A percentile compares a stretch with the other conserved stretches of the same genome.
Evolutionary conservation across 768 basidiomycete species (phyloP).

Genomic region (Podaxis sp.): DNA sequence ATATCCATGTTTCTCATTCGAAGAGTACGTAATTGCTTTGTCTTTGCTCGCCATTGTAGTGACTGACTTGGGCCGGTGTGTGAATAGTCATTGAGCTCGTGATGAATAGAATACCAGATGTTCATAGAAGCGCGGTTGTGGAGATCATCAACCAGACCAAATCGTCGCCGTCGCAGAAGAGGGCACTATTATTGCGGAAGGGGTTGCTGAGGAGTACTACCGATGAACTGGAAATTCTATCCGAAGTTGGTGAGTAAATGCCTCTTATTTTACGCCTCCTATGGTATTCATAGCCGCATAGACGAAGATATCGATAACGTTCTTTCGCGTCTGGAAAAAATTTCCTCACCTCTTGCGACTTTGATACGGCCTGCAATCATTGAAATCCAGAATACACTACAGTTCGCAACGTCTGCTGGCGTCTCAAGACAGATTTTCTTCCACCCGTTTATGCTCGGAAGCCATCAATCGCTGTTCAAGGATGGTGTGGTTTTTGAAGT

Average conservation of each 20-base stretch:
- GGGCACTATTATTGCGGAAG: constrained; percentile 65
- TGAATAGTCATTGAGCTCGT: constrained; percentile 64
- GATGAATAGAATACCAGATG: constrained; percentile 60
- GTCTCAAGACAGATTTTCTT: constrained; percentile 64
- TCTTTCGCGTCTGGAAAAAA: constrained; percentile 55
- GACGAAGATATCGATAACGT: constrained; percentile 65
- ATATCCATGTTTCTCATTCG: constrained; percentile 79
- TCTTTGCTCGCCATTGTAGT: not conserved
- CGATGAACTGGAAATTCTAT: constrained; percentile 74
- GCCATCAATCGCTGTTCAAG: constrained; percentile 63
- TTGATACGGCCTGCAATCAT: constrained; percentile 51
- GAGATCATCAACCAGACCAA: constrained; percentile 70
- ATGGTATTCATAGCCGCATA: constrained; percentile 20
- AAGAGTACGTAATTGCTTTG: constrained; percentile 46
- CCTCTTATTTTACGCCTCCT: not conserved
- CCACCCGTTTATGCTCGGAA: constrained; percentile 73
- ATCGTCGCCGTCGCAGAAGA: constrained; percentile 66
- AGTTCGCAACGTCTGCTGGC: constrained; percentile 59
- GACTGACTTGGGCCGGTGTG: constrained; percentile 6
- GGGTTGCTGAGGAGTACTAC: constrained; percentile 64
- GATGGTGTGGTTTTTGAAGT: constrained; percentile 79
- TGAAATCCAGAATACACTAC: constrained; percentile 64
- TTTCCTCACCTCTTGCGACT: constrained; percentile 51
- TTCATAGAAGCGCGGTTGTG: constrained; percentile 53
- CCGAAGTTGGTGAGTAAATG: constrained; percentile 51